These are phyloP conservation scores for Mycena galopus DNA, from an alignment of 768 basidiomycete genomes.

Conservation along the genomic window DNA sequence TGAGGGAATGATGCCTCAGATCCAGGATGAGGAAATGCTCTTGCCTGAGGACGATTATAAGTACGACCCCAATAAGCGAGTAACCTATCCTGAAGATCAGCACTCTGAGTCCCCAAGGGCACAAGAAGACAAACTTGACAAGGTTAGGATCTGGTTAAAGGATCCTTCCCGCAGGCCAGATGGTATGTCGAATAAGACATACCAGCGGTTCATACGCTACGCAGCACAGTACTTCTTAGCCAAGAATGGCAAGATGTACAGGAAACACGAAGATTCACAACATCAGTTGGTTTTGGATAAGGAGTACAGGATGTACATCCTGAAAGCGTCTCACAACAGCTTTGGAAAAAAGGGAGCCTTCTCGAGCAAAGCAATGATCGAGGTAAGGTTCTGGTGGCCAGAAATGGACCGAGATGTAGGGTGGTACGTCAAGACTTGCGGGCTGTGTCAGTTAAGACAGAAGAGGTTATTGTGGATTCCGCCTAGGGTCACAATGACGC, in stretches of 20 bases:
- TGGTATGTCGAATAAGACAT: too few species aligned
- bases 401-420: too few species aligned
- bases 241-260: conserved; percentile 32
- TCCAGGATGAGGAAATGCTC: background rate
- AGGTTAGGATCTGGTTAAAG: conserved; percentile 1
- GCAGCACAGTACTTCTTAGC: too few species aligned
- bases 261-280: background rate
- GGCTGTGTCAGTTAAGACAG: too few species aligned
- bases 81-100: too few species aligned
- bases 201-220: too few species aligned
- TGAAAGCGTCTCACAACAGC: conserved; percentile 39
- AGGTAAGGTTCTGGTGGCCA: too few species aligned
- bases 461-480: too few species aligned
- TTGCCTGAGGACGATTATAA: background rate
- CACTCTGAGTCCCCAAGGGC: background rate
- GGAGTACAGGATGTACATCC: conserved; percentile 38
- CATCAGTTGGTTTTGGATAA: conserved; percentile 40
- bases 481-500: conserved; percentile 39
- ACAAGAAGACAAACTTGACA: background rate
- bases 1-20: background rate
- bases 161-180: too few species aligned
- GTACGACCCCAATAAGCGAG: too few species aligned
- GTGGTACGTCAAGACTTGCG: too few species aligned
- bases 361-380: too few species aligned
- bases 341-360: conserved; percentile 44